These are phyloP conservation scores for Elongisporangium prolatum DNA, from an alignment of 352 stramenopile genomes.

Conservation along the genomic window DNA sequence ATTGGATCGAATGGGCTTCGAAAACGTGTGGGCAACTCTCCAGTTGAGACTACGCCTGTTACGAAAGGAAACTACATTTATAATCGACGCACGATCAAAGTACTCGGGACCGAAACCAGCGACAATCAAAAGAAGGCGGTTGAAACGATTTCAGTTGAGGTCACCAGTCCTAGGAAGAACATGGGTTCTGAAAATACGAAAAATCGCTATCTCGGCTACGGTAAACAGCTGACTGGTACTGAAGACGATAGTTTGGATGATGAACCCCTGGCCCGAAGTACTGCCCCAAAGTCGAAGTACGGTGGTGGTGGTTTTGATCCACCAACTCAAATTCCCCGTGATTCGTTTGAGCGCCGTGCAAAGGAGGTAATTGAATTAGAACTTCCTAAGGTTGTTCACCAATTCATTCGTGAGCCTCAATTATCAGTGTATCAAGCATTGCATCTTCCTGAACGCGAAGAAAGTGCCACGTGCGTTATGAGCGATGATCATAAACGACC, in stretches of 20 bases:
- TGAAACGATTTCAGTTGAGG: conserved; percentile 11
- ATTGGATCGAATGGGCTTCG: conserved; percentile 44
- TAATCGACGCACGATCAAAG: conserved; percentile 38
- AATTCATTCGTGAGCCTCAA: not conserved
- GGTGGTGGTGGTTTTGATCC: not conserved
- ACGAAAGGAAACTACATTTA: conserved; percentile 37
- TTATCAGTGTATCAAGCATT: not conserved
- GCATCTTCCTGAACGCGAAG: not conserved
- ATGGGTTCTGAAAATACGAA: conserved; percentile 15
- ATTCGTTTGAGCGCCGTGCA: not conserved
- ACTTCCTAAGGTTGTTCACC: not conserved
- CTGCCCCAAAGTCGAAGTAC: not conserved
- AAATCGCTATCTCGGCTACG: conserved; percentile 12
- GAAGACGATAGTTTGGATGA: not conserved
- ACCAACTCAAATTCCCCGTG: not conserved
- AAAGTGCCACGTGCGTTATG: not conserved
- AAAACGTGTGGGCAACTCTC: conserved; percentile 13
- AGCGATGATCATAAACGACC: not conserved
- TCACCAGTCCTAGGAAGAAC: not conserved
- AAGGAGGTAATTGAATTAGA: not conserved
- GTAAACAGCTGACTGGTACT: conserved; percentile 8
- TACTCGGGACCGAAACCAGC: conserved; percentile 13
- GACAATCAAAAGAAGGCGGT: conserved; percentile 9
- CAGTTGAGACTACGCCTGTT: conserved; percentile 20
- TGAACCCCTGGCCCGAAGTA: not conserved